These are phyloP conservation scores for Cornus suecica DNA, from an alignment of 148 eudicot species.

Conservation along the genomic window DNA sequence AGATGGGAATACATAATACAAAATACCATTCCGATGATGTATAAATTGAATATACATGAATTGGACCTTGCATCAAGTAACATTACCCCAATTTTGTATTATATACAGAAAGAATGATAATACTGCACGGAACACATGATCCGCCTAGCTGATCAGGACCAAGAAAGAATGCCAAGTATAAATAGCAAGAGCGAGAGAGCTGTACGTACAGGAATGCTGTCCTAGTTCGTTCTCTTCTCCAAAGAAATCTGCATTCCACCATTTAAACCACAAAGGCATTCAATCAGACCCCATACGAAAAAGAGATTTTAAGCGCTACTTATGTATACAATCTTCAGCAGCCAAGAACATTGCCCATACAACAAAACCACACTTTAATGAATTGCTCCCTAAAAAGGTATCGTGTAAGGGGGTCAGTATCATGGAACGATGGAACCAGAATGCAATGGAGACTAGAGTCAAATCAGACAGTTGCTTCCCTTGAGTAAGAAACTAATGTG, in stretches of 20 bases:
- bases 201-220: not conserved
- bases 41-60: not conserved
- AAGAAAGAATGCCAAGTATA: not conserved
- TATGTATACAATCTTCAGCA: too few species aligned
- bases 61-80: not conserved
- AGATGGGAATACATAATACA: not conserved
- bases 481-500: not conserved
- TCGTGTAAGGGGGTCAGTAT: not conserved
- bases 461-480: not conserved
- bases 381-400: not conserved
- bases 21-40: not conserved
- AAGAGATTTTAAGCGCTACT: too few species aligned
- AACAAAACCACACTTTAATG: too few species aligned
- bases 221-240: constrained; percentile 21
- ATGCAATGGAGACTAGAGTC: not conserved
- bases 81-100: not conserved
- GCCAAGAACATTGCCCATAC: too few species aligned
- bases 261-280: not conserved
- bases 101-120: not conserved
- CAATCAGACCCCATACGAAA: too few species aligned
- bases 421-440: not conserved
- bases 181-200: not conserved
- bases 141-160: not conserved
- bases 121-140: not conserved
- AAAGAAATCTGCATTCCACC: constrained; percentile 57